Conservation (phyloP, 2,329 filamentous ascomycete species). For the Basipetospora chlamydospora region DNA sequence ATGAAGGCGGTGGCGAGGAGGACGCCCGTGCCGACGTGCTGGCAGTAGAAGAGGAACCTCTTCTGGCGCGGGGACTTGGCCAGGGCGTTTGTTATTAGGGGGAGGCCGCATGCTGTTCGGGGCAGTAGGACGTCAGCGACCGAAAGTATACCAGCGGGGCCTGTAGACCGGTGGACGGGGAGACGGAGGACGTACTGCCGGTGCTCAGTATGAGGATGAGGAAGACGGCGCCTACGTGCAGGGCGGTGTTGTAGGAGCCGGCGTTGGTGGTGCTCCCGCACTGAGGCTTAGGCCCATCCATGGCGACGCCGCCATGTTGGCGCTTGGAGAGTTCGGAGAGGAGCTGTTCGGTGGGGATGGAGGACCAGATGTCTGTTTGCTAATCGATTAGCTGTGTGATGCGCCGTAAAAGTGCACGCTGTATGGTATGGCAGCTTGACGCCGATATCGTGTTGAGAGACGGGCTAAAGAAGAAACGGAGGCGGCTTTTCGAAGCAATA, state of each 20-base stretch:
- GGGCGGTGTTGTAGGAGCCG: slow-evolving; percentile 48
- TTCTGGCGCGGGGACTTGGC: slow-evolving; percentile 42
- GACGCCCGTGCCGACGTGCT: slow-evolving; percentile 71
- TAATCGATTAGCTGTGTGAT: not conserved
- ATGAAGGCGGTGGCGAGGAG: slow-evolving; percentile 79
- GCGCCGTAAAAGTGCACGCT: too few species aligned
- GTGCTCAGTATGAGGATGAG: slow-evolving; percentile 50
- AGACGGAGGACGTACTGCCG: slow-evolving; percentile 25
- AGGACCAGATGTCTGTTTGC: slow-evolving; percentile 21
- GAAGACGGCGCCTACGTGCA: slow-evolving; percentile 54
- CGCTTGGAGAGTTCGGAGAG: slow-evolving; percentile 37
- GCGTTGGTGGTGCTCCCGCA: slow-evolving; percentile 35
- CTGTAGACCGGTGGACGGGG: not conserved
- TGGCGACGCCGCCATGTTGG: slow-evolving; percentile 17
- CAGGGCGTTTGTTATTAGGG: slow-evolving; percentile 46
- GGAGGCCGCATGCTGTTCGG: slow-evolving; percentile 46
- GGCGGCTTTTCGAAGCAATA: too few species aligned
- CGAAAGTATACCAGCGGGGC: not conserved
- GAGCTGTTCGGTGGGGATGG: slow-evolving; percentile 36
- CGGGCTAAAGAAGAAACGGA: too few species aligned
- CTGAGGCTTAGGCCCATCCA: slow-evolving; percentile 26
- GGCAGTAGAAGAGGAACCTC: slow-evolving; percentile 49
- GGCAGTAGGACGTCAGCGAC: not conserved
- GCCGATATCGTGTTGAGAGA: too few species aligned
- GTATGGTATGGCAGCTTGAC: too few species aligned